Evolutionary conservation across 2,329 filamentous ascomycete genomes (phyloP).

Genomic region (Fusarium falciforme): DNA sequence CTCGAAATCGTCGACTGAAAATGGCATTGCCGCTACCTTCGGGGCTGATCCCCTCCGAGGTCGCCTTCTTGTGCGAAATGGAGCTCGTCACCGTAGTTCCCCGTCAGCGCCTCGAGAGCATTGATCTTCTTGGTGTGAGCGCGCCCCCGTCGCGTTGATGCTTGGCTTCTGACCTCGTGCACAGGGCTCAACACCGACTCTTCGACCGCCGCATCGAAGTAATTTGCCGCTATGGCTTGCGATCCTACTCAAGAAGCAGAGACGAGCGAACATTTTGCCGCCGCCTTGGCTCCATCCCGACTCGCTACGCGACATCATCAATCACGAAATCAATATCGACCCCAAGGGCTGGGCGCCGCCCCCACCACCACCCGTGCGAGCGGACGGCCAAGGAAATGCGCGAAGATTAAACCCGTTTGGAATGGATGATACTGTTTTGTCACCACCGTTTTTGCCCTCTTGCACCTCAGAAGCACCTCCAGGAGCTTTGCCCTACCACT

Average conservation of each 20-base stretch:
- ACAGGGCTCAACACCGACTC: slow-evolving; percentile 80
- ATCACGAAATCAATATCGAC: slow-evolving; percentile 80
- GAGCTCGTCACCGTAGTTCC: slow-evolving; percentile 94
- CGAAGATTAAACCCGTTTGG: slow-evolving; percentile 45
- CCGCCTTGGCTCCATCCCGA: slow-evolving; percentile 87
- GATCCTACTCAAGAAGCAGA: slow-evolving; percentile 92
- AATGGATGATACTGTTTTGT: slow-evolving; percentile 54
- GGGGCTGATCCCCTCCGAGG: slow-evolving; percentile 83
- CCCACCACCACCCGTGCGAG: slow-evolving; percentile 71
- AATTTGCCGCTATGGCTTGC: slow-evolving; percentile 93
- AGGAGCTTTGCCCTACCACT: slow-evolving; percentile 88
- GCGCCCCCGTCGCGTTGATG: slow-evolving; percentile 26
- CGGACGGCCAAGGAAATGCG: slow-evolving; percentile 59
- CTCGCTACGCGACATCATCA: slow-evolving; percentile 81
- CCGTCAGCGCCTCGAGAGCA: slow-evolving; percentile 86
- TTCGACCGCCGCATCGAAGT: slow-evolving; percentile 84
- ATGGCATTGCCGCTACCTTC: slow-evolving; percentile 65
- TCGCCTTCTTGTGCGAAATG: slow-evolving; percentile 97
- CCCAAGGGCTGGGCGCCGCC: slow-evolving; percentile 81
- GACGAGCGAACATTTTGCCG: slow-evolving; percentile 90
- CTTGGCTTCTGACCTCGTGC: slow-evolving; percentile 27
- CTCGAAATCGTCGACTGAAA: slow-evolving; percentile 2
- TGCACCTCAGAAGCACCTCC: slow-evolving; percentile 77
- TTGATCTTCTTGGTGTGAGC: slow-evolving; percentile 87
- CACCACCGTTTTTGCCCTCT: slow-evolving; percentile 82